Base-by-base conservation (phyloP, 352 stramenopile species). In the Phytophthora uliginosa region DNA sequence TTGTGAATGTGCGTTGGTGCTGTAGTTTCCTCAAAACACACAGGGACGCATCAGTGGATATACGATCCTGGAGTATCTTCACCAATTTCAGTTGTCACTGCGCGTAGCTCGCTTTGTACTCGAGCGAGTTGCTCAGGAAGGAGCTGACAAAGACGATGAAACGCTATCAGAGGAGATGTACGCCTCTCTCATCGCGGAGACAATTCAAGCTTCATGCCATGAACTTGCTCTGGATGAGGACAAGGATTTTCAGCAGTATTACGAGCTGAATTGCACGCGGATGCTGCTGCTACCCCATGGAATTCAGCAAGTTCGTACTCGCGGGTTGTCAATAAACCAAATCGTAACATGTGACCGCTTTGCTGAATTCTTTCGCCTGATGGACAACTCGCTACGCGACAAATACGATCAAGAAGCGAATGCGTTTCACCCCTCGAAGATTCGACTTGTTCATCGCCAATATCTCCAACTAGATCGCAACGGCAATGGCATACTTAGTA, bases 401-500 rank as follows among this genome's bases (percentile, higher is more conserved):
- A 72, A 72, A 22, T 91, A 89, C 53, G 66, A 81, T 40, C 52
- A 70, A 8, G 53, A 60, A 7, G 53, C 6, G 1, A 91, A 89
- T 42, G 51, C 54, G 1, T 90, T 92, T 47, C 34, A 77, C 28
- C 77, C 72, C 7, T 57, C 55, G 9, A 47, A 31, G 9, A 57
- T 89, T 62, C 81, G 83, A 6, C 66, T 82, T 12, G 72, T 93
- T 2, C 84, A 92, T 22, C 69, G 74, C 4, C 84, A 93, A 48
- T 91, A 90, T 69, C 50, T 89, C 22, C 86, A 93, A 48, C 64
- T 93, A n/a, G 86, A 93, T 45, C 63, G 61, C 7, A 81, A 91
- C 60, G 80, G 84, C 51, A 92, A 91, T 62, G 84, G 84, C 13
- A 74, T 91, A 63, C 64, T 93, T 3, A 90, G 81, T 28, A 64